These are phyloP conservation scores for Aspergillus ruber DNA, from an alignment of 2,329 filamentous ascomycete genomes.

Conservation along the genomic window DNA sequence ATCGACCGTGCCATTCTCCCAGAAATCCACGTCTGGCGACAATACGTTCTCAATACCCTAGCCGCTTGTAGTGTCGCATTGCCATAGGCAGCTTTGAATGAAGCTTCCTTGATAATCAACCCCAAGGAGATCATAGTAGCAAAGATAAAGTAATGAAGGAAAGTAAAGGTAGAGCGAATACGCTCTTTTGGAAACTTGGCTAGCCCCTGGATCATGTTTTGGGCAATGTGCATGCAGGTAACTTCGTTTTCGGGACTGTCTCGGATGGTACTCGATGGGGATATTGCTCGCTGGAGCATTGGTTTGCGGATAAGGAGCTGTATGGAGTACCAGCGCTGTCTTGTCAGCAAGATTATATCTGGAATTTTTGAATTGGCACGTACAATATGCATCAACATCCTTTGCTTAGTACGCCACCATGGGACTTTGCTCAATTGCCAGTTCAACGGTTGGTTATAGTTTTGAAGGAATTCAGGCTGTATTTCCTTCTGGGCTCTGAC, in stretches of 20 bases:
- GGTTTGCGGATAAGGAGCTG: conserved; percentile 15
- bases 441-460: conserved; percentile 1
- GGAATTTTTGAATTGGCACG: not conserved
- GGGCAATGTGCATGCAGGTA: conserved; percentile 14
- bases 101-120: conserved; percentile 12
- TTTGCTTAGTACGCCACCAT: conserved; percentile 16
- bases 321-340: conserved; percentile 15
- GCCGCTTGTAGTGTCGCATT: conserved; percentile 9
- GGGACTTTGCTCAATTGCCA: not conserved
- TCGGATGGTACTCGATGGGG: not conserved
- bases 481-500: conserved; percentile 12
- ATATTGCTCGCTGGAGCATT: conserved; percentile 6
- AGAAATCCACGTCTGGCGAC: conserved; percentile 17
- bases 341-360: not conserved
- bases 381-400: conserved; percentile 17
- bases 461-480: conserved; percentile 8
- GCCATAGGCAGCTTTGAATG: conserved; percentile 10
- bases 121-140: conserved; percentile 15
- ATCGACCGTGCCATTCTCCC: conserved; percentile 13
- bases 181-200: conserved; percentile 13
- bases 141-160: conserved; percentile 14
- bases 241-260: conserved; percentile 14
- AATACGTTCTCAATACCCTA: conserved; percentile 11
- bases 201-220: conserved; percentile 13
- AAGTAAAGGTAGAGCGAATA: conserved; percentile 16